Evolutionary conservation across 2,329 filamentous ascomycete species (phyloP).

Genomic region (Fusarium keratoplasticum): DNA sequence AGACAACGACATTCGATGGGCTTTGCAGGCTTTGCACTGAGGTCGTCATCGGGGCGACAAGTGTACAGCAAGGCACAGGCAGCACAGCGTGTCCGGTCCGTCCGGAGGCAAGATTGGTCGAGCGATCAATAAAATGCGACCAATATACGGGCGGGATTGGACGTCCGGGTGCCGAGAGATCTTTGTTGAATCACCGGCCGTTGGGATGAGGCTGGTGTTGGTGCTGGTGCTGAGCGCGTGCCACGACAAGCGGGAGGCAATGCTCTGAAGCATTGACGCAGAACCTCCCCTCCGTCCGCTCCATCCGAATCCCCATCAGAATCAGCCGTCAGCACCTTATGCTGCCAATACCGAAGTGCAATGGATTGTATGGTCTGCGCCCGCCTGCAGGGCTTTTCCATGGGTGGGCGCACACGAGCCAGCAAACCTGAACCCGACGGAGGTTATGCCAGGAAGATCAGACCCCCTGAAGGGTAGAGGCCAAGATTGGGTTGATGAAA

Average conservation of each 20-base stretch:
- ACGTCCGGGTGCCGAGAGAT: constrained; percentile 3
- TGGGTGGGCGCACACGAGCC: background rate
- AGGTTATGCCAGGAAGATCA: background rate
- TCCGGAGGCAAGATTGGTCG: constrained; percentile 13
- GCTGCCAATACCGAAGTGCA: background rate
- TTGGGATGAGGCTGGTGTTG: constrained; percentile 16
- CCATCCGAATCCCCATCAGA: constrained; percentile 1
- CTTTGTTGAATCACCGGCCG: constrained; percentile 35
- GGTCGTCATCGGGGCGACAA: constrained; percentile 23
- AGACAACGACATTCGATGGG: constrained; percentile 1
- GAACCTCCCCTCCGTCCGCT: background rate
- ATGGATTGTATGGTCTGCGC: background rate
- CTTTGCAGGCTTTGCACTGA: background rate
- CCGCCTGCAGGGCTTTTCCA: background rate
- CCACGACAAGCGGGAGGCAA: background rate
- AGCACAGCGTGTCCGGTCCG: constrained; percentile 4
- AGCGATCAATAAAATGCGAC: background rate
- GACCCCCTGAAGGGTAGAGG: background rate
- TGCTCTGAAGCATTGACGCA: background rate
- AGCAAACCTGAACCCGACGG: background rate
- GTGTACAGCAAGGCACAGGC: background rate
- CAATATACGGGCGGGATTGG: background rate
- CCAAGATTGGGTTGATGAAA: constrained; percentile 10
- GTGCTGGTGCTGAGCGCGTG: constrained; percentile 1
- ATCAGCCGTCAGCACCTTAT: constrained; percentile 32